Evolutionary conservation across 1,284 basidiomycete species (phyloP), one percentile per base, ranked within the genome.

Genomic region (Inonotus obliquus): DNA sequence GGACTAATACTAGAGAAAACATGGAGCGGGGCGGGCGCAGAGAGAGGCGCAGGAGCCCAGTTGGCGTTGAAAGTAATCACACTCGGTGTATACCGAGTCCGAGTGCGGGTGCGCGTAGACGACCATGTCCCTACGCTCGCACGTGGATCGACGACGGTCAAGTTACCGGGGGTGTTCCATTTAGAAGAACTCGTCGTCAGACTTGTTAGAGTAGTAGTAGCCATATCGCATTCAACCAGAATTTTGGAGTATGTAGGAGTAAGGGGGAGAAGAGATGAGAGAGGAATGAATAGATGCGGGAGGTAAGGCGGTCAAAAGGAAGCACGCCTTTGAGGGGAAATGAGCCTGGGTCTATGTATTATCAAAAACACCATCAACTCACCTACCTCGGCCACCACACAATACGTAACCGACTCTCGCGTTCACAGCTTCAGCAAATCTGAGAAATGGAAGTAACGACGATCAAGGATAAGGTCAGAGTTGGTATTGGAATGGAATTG

Each of bases 41-140:
- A n/a, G 37, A 59, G 41, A n/a, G 58, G 51, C 6, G 21, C 29
- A 37, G 57, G 57, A 11, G 54, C 32, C 60, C 60, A 61, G 5
- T 41, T 45, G 2, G 60, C 60, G 48, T 61, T 51, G 54, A 61
- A 61, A 3, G 60, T 61, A 47, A 57, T 56, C 32, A 35, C 35
- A 35, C 44, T 49, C 13, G 60, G 60, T 14, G 60, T 37, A 35
- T 61, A 61, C 2, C 29, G 58, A 10, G 32, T n/a, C n/a, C n/a
- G n/a, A n/a, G n/a, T n/a, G n/a, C n/a, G n/a, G n/a, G n/a, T n/a
- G n/a, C n/a, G n/a, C n/a, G n/a, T 25, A 21, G 47, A 32, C 27
- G 57, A 29, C 35, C 57, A 47, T 25, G 47, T 52, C 6, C 37
- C 25, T 35, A 39, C 51, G 21, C 47, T 49, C n/a, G 54, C 23